A percentile compares a stretch with the other conserved stretches of the same genome.
Conservation (phyloP, 805 yeast genomes). For the Wickerhamomyces canadensis region DNA sequence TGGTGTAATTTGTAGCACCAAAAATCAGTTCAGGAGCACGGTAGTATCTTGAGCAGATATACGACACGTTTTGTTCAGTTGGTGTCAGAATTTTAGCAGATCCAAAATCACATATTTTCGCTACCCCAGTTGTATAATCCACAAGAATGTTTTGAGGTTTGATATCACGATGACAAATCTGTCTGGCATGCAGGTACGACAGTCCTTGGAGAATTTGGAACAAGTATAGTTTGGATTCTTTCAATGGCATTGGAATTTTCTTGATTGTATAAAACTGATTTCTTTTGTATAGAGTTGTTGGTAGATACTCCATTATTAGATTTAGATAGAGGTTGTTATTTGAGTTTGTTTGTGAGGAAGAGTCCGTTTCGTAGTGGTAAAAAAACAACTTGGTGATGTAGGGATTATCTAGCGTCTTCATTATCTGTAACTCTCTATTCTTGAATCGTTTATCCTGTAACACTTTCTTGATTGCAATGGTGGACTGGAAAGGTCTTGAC, state of each 20-base stretch:
- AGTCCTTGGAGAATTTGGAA: conserved; percentile 71
- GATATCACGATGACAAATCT: conserved; percentile 2
- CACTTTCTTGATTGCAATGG: conserved; percentile 94
- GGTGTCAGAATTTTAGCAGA: conserved; percentile 89
- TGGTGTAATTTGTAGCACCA: conserved; percentile 94
- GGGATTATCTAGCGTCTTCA: conserved; percentile 82
- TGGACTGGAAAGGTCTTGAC: conserved; percentile 57
- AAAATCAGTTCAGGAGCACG: conserved; percentile 97
- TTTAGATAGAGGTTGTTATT: conserved; percentile 72
- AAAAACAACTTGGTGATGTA: conserved; percentile 86
- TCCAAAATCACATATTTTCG: conserved; percentile 95
- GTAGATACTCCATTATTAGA: conserved; percentile 85
- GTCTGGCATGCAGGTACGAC: conserved; percentile 70
- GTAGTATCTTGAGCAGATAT: conserved; percentile 94
- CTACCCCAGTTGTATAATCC: conserved; percentile 77
- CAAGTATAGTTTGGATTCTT: conserved; percentile 84
- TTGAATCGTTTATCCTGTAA: conserved; percentile 92
- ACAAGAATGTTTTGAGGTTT: conserved; percentile 65
- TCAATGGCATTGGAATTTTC: conserved; percentile 75
- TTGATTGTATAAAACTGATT: conserved; percentile 76
- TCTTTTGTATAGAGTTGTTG: conserved; percentile 93
- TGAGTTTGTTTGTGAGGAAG: conserved; percentile 26
- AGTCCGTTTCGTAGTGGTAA: conserved; percentile 76
- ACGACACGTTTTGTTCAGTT: conserved; percentile 89
- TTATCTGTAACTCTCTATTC: conserved; percentile 90